These are phyloP conservation scores for Saccharomyces hybrid DNA, from an alignment of 1,139 yeast genomes.

Conservation along the genomic window DNA sequence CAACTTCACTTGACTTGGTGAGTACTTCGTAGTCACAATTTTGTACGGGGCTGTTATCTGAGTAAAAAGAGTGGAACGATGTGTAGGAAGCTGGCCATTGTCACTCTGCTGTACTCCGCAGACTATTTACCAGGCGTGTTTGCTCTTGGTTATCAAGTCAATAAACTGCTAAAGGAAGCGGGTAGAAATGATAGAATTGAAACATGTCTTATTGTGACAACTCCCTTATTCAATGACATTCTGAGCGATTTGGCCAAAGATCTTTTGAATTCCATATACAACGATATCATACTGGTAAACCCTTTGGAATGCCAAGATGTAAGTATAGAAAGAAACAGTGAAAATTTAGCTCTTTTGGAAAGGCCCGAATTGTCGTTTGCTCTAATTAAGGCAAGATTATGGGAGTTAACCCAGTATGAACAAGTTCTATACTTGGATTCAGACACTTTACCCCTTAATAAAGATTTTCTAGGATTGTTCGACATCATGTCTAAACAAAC, in stretches of 20 bases:
- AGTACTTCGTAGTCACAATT: not conserved
- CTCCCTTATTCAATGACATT: conserved; percentile 15
- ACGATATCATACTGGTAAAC: conserved; percentile 32
- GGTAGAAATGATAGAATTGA: conserved; percentile 6
- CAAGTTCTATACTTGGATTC: conserved; percentile 72
- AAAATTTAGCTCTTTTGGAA: conserved; percentile 42
- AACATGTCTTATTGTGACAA: conserved; percentile 19
- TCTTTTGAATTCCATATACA: conserved; percentile 19
- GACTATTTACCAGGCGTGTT: conserved; percentile 73
- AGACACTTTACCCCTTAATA: conserved; percentile 61
- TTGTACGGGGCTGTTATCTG: not conserved
- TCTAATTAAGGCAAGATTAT: conserved; percentile 64
- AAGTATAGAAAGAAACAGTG: conserved; percentile 25
- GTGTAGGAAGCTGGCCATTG: conserved; percentile 40
- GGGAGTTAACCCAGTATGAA: conserved; percentile 56
- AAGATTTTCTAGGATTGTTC: conserved; percentile 19
- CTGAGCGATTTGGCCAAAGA: conserved; percentile 15
- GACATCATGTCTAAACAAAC: conserved; percentile 17
- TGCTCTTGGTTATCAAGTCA: conserved; percentile 43
- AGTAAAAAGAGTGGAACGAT: not conserved
- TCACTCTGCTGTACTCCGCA: conserved; percentile 58
- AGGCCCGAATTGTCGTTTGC: conserved; percentile 73
- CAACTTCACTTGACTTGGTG: not conserved
- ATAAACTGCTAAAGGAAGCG: conserved; percentile 11
- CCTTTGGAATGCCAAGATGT: conserved; percentile 15